These are phyloP conservation scores for Pachyrhizus erosus DNA, from an alignment of 306 rosid genomes.

Conservation along the genomic window DNA sequence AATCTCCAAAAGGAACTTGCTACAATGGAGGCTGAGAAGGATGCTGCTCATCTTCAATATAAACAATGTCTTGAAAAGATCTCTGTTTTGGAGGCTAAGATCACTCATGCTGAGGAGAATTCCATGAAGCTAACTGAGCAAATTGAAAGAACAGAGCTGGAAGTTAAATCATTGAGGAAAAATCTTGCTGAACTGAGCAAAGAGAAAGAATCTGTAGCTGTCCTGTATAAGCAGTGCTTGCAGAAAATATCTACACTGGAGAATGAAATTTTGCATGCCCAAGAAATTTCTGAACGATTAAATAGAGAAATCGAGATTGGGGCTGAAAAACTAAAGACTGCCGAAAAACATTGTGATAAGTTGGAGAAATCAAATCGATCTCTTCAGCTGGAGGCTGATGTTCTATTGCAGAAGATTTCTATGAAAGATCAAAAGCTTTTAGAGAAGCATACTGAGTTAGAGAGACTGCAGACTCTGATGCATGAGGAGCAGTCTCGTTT, in stretches of 20 bases:
- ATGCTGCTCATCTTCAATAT: slow-evolving; percentile 65
- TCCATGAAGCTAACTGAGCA: slow-evolving; percentile 67
- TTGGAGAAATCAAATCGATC: slow-evolving; percentile 78
- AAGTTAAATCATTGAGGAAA: slow-evolving; percentile 63
- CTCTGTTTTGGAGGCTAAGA: slow-evolving; percentile 71
- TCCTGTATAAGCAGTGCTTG: slow-evolving; percentile 68
- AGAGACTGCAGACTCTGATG: slow-evolving; percentile 74
- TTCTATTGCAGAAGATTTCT: slow-evolving; percentile 73
- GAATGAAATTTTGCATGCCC: slow-evolving; percentile 68
- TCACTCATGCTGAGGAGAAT: slow-evolving; percentile 74
- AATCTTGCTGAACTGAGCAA: slow-evolving; percentile 53
- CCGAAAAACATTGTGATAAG: slow-evolving; percentile 61
- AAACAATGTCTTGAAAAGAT: slow-evolving; percentile 71
- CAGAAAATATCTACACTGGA: slow-evolving; percentile 76
- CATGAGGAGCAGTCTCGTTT: slow-evolving; percentile 76
- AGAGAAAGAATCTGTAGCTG: slow-evolving; percentile 75
- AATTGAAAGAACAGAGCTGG: slow-evolving; percentile 65
- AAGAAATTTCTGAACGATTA: slow-evolving; percentile 59
- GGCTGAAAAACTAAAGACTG: slow-evolving; percentile 60
- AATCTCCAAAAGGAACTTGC: slow-evolving; percentile 66
- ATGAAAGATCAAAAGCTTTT: slow-evolving; percentile 78
- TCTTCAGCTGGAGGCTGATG: slow-evolving; percentile 71
- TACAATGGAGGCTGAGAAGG: slow-evolving; percentile 74
- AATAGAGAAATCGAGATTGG: slow-evolving; percentile 62
- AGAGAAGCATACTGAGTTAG: slow-evolving; percentile 72